Evolutionary conservation across 1,139 yeast genomes (phyloP), one percentile per base, ranked within the genome.

Genomic region (Debaryomyces psychrophilus): DNA sequence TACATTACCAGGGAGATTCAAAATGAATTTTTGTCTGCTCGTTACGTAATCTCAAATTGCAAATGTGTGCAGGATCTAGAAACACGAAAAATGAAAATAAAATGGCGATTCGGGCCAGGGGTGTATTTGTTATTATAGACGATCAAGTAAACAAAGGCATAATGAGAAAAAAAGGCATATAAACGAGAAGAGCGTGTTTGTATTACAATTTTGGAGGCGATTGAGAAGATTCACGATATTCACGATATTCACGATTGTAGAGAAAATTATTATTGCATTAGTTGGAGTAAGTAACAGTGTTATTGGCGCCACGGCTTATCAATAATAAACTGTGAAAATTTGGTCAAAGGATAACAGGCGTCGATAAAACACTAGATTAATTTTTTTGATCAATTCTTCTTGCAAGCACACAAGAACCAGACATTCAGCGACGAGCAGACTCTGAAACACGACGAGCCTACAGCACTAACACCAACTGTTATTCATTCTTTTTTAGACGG

Each of bases 401-500:
- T 35, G 38, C 9, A 23, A 33, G 15, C 14, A 33, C 20, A 18
- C 36, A 33, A 35, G 38, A 22, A 22, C 38, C 17, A 22, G 7
- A 23, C 18, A 35, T 20, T 12, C 27, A 14, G 11, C 20, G 17
- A 29, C 33, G 11, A 35, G 20, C 17, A 23, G 27, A 28, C 12
- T 22, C n/a, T 11, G 18, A 22, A 29, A 29, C 33, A 38, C 33
- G 12, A 38, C 41, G 28, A 20, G 23, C 41, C 28, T 11, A 15
- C 31, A 28, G 35, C 38, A 27, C 39, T 27, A 26, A 8, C 36
- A 46, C 49, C 49, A 46, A 46, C 49, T 46, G 41, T 23, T 44
- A 46, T 46, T 46, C 49, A 44, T 44, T 46, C 49, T 38, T 46
- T 46, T 26, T 22, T 41, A 25, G 25, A 28, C 26, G 25, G 9